A percentile compares a stretch with the other conserved stretches of the same genome.
phyloP scores from a whole-genome alignment of 306 rosid species.

The Citrullus colocynthis region DNA sequence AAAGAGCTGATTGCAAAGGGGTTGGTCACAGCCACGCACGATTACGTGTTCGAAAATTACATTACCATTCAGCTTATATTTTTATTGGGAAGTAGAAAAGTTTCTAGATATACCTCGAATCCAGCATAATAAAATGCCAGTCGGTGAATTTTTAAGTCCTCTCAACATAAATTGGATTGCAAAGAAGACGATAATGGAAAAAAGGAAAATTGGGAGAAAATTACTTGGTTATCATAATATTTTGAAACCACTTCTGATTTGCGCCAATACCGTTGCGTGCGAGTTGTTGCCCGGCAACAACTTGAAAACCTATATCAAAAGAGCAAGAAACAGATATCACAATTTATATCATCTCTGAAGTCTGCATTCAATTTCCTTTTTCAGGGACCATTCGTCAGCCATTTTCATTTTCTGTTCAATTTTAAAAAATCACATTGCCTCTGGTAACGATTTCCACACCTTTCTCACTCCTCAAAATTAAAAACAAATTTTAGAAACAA shows the following conservation, averaged over 20 bases:
- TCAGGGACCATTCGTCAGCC: not conserved
- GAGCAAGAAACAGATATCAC: not conserved
- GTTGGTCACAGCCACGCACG: not conserved
- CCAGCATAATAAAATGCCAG: not conserved
- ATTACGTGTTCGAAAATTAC: not conserved
- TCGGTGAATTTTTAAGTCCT: not conserved
- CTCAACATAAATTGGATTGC: not conserved
- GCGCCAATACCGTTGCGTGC: conserved; percentile 16
- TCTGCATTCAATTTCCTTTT: not conserved
- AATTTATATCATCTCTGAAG: not conserved
- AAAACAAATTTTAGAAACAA: not conserved
- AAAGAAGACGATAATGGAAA: not conserved
- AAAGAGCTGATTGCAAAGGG: not conserved
- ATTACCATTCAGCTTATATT: not conserved
- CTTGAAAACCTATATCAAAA: conserved; percentile 23
- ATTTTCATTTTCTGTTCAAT: not conserved
- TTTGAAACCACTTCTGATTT: conserved; percentile 15
- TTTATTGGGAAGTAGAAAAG: not conserved
- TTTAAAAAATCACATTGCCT: no score
- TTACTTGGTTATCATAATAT: conserved; percentile 16
- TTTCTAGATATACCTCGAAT: not conserved
- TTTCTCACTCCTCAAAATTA: not conserved
- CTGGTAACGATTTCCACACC: not conserved
- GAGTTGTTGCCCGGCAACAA: conserved; percentile 11
- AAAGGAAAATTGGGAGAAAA: conserved; percentile 9